Base-by-base conservation (phyloP, 345 rosid species). In the Limnanthes douglasii region DNA sequence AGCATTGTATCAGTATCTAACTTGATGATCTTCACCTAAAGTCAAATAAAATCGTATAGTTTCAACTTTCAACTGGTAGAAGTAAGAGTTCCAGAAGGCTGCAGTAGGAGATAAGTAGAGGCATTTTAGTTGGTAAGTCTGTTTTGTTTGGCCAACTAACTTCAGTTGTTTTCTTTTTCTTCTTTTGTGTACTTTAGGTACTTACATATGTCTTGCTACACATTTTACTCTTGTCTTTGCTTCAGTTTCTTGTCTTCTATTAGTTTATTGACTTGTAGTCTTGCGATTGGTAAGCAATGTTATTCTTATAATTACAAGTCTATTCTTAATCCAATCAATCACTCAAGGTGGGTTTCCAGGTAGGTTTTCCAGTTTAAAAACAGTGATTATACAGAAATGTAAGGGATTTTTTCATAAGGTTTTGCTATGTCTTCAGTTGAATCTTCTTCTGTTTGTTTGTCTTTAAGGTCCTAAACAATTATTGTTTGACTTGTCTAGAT, bases 61-160 rank as follows among this genome's bases (percentile, higher is more conserved):
- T 47, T 64, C 8, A 54, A 33, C 46, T 26, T 70, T 53, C 51
- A 53, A 46, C 53, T 63, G 66, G 58, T 62, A 64, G 42, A 59
- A 45, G 50, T 38, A 63, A 73, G 72, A 49, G 50, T 38, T 44
- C 50, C 74, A 50, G 67, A 64, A 64, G 68, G 45, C 54, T 65
- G 54, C 72, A 30, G 41, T 54, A 57, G 56, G 57, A 55, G 43
- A 44, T 57, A 17, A n/a, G n/a, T n/a, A n/a, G n/a, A n/a, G n/a
- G n/a, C n/a, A 42, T 48, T 45, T 29, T 38, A 45, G 5, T 45
- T 36, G 76, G 83, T 70, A 65, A 67, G 88, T 59, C n/a, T n/a
- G n/a, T 41, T 47, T 13, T 56, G 34, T 49, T 50, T 41, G 21
- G 45, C 48, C 41, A 50, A 39, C 13, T 41, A 34, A 18, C 44